Base-by-base conservation (phyloP, 2,329 filamentous ascomycete species). In the Chrysosphaeria jannelii region DNA sequence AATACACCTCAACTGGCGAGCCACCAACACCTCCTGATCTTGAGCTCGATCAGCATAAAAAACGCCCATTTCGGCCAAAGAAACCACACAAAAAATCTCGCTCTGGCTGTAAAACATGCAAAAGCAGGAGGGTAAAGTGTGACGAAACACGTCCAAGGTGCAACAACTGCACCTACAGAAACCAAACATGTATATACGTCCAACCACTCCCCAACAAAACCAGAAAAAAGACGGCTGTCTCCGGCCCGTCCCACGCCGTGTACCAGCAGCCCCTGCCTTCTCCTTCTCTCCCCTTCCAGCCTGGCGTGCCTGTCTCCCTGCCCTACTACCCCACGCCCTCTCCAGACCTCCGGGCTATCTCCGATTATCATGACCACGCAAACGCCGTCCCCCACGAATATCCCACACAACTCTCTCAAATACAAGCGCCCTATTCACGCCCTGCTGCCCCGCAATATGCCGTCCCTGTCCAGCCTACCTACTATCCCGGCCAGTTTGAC, bases 11-110 rank as follows among this genome's bases (percentile, higher is more conserved):
- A n/a, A n/a, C n/a, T n/a, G n/a, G n/a, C n/a, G n/a, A n/a, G n/a
- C n/a, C n/a, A n/a, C n/a, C n/a, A n/a, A n/a, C n/a, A n/a, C n/a
- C n/a, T n/a, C n/a, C n/a, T n/a, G n/a, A n/a, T n/a, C n/a, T n/a
- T n/a, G n/a, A n/a, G n/a, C n/a, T n/a, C n/a, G n/a, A n/a, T n/a
- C n/a, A n/a, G n/a, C n/a, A n/a, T n/a, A n/a, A n/a, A n/a, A n/a
- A 32, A 14, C 38, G 30, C 23, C 43, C 42, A 2, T 52, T 46
- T 24, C 40, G 48, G 26, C 29, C 46, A 23, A 61, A 60, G 35
- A 46, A 53, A 8, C 52, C 54, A 22, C 56, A 61, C 35, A 52
- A 44, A 31, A 61, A 61, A 36, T 57, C 54, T 2, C 42, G 55
- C 14, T 41, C 44, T 3, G 56, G 29, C 5, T 61, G 56, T 32